Evolutionary conservation across 257 asterid genomes (phyloP).

Genomic region (Jacaranda copaia): DNA sequence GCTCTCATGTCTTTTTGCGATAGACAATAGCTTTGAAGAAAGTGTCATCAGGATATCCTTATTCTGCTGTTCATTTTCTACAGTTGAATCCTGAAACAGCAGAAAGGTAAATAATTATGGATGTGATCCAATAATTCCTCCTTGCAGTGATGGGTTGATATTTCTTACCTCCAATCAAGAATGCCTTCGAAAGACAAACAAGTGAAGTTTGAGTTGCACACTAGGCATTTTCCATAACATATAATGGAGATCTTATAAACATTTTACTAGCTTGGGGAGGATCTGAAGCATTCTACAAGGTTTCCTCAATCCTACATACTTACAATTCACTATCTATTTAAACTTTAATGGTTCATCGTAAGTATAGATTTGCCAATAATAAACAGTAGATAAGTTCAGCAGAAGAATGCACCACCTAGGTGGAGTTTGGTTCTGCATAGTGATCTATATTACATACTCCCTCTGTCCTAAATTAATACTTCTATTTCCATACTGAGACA

Average conservation of each 20-base stretch:
- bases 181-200: conserved; percentile 1
- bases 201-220: conserved; percentile 4
- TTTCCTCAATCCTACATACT: conserved; percentile 20
- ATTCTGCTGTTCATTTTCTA: conserved; percentile 54
- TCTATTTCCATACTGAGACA: conserved; percentile 6
- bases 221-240: conserved; percentile 11
- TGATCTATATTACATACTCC: conserved; percentile 26
- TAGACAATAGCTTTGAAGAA: conserved; percentile 70
- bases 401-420: conserved; percentile 19
- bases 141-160: not conserved
- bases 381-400: conserved; percentile 20
- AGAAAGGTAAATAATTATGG: conserved; percentile 23
- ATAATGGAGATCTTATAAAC: conserved; percentile 20
- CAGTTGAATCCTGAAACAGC: conserved; percentile 63
- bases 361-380: not conserved
- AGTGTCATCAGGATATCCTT: conserved; percentile 57
- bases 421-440: conserved; percentile 12
- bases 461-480: not conserved
- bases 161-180: not conserved
- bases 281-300: conserved; percentile 27
- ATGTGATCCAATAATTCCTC: conserved; percentile 25
- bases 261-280: conserved; percentile 21
- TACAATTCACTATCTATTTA: conserved; percentile 6
- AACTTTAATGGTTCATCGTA: conserved; percentile 8
- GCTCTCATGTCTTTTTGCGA: conserved; percentile 87